Evolutionary conservation across 164 flowering plant species (phyloP), one percentile per base, ranked within the genome.

Genomic region (Vitis rupestris): DNA sequence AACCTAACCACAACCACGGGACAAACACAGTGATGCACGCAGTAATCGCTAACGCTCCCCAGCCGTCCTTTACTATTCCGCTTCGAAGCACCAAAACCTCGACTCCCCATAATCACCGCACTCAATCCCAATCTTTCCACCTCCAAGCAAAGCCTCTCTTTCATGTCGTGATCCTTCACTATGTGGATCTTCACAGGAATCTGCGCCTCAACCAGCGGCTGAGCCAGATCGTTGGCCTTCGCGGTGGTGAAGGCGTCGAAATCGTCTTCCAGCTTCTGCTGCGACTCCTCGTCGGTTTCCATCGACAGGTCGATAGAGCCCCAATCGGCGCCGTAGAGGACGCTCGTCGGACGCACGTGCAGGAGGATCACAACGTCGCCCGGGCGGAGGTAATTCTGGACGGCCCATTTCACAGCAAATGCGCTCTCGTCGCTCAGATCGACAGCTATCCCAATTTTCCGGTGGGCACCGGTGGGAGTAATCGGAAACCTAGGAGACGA

Each of bases 91-190:
- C 90, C 87, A 56, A 86, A 88, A 0, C 86, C 90, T 7, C 88
- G 74, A 56, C 88, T 88, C 52, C 90, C 88, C 84, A 80, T 84
- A 8, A 83, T 72, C 53, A 87, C 74, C 2, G 89, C 80, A 52
- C 86, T 80, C 52, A 87, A 66, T 13, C 91, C 91, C 11, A 86
- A 63, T 76, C 88, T 79, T 75, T 85, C 87, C 14, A 84, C 87
- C 79, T 87, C 87, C 79, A 90, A 69, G 69, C 95, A 90, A 5
- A 90, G 82, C 80, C 95, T 70, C 83, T 90, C 93, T 85, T 82
- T 90, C 95, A 90, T 85, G 66, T 90, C 93, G 50, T 88, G 95
- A 70, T 90, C 95, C 82, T 86, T 88, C 49, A 90, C 95, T n/a
- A 90, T 87, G 68, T 88, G 95, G 13, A 90, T 82, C 82, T 88